Conservation (phyloP, 2,329 filamentous ascomycete genomes). For the Paramyrothecium roridum region DNA sequence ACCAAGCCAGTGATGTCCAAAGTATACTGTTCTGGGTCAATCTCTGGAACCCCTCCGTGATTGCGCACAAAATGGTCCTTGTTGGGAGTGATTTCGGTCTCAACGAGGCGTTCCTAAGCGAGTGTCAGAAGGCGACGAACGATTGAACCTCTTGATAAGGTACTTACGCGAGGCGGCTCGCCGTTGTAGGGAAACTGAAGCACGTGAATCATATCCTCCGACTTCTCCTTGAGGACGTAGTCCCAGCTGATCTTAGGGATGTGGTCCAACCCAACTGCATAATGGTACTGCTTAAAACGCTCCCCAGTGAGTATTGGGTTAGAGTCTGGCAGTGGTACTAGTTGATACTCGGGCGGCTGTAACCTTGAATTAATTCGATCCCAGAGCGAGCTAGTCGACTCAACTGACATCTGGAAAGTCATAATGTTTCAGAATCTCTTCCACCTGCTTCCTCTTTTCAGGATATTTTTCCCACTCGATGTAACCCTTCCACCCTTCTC, state of each 20-base stretch:
- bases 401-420: constrained; percentile 12
- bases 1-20: constrained; percentile 60
- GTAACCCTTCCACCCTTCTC: constrained; percentile 31
- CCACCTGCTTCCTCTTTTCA: constrained; percentile 60
- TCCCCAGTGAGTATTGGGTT: constrained; percentile 56
- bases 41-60: constrained; percentile 67
- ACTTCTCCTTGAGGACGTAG: constrained; percentile 51
- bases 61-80: constrained; percentile 62
- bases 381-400: too few relatives aligned
- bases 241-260: constrained; percentile 58
- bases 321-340: constrained; percentile 50
- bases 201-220: constrained; percentile 58
- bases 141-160: neutral
- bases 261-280: constrained; percentile 37
- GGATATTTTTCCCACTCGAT: constrained; percentile 70
- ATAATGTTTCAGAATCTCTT: constrained; percentile 38
- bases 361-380: neutral
- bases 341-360: constrained; percentile 50
- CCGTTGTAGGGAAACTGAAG: constrained; percentile 64
- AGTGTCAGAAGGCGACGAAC: neutral
- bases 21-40: constrained; percentile 52
- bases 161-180: constrained; percentile 42
- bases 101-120: constrained; percentile 49
- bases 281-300: constrained; percentile 57
- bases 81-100: constrained; percentile 59